phyloP scores from a whole-genome alignment of 129 eudicot species.

The Escallonia herrerae region DNA sequence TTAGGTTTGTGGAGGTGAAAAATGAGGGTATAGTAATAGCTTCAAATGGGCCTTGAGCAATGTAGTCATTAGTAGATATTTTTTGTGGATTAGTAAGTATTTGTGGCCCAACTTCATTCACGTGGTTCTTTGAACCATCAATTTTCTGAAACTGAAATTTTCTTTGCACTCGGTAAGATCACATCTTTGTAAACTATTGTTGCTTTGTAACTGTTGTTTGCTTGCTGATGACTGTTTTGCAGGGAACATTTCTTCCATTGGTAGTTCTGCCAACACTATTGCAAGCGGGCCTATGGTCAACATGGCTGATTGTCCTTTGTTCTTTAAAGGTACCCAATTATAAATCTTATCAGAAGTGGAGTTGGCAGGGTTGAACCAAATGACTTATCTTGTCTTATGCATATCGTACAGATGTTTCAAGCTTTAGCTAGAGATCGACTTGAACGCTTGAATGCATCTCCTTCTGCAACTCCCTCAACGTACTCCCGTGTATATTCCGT shows the following conservation, averaged over 20 bases:
- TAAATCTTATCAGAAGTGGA: slow-evolving; percentile 5
- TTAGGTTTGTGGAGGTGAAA: no score
- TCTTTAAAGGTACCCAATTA: slow-evolving; percentile 59
- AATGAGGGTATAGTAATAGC: no score
- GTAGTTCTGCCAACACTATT: slow-evolving; percentile 69
- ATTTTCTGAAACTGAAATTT: not conserved
- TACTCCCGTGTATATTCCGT: slow-evolving; percentile 91
- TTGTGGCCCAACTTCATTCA: no score
- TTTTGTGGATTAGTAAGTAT: no score
- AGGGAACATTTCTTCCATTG: slow-evolving; percentile 95
- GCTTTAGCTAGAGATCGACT: slow-evolving; percentile 95
- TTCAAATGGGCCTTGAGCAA: no score
- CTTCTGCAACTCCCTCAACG: slow-evolving; percentile 89
- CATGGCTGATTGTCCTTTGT: slow-evolving; percentile 77
- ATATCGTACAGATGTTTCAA: slow-evolving; percentile 79
- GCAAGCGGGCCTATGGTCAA: slow-evolving; percentile 71
- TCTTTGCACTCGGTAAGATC: not conserved
- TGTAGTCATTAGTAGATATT: no score
- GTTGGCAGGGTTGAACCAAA: not conserved
- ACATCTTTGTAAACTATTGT: not conserved
- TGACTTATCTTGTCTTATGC: not conserved
- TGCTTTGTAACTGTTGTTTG: slow-evolving; percentile 5
- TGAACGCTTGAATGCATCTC: slow-evolving; percentile 92
- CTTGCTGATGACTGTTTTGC: slow-evolving; percentile 11
- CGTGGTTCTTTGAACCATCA: no score